Conservation (phyloP, 495 filamentous ascomycete species). For the Penicillium argentinense region DNA sequence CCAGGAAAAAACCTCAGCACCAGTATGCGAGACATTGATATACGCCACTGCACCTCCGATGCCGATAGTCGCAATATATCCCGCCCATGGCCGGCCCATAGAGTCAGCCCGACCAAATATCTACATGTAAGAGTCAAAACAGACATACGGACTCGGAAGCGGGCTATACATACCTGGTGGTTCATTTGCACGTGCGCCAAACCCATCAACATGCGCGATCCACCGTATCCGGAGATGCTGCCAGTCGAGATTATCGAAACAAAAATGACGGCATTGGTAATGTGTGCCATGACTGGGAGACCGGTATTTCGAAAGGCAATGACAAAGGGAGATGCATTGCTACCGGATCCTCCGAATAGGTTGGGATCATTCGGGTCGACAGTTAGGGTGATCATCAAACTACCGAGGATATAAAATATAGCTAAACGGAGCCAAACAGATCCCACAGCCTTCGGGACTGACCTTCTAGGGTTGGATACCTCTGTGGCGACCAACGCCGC, state of each 20-base stretch:
- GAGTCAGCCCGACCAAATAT: too few species aligned
- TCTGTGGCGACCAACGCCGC: conserved; percentile 61
- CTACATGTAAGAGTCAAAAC: too few species aligned
- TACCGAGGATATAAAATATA: conserved; percentile 55
- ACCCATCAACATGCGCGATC: conserved; percentile 56
- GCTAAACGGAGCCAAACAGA: conserved; percentile 67
- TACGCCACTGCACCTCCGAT: conserved; percentile 47
- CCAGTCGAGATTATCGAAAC: conserved; percentile 48
- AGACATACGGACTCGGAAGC: not conserved
- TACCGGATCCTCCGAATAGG: conserved; percentile 42
- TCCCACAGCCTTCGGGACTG: conserved; percentile 61
- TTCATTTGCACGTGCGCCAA: conserved; percentile 54
- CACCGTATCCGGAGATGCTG: conserved; percentile 59
- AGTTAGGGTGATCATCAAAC: conserved; percentile 60
- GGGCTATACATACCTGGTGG: conserved; percentile 36
- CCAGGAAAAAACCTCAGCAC: conserved; percentile 58
- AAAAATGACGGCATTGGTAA: conserved; percentile 47
- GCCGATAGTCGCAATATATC: conserved; percentile 40
- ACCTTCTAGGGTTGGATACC: conserved; percentile 58
- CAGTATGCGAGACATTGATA: conserved; percentile 49
- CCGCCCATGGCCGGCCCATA: conserved; percentile 9
- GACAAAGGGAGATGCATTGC: conserved; percentile 55
- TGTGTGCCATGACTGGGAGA: conserved; percentile 31
- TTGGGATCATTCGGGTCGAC: conserved; percentile 41
- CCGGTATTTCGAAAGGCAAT: conserved; percentile 56